Conservation (phyloP, 495 filamentous ascomycete genomes). For the Diplogelasinospora grovesii region DNA sequence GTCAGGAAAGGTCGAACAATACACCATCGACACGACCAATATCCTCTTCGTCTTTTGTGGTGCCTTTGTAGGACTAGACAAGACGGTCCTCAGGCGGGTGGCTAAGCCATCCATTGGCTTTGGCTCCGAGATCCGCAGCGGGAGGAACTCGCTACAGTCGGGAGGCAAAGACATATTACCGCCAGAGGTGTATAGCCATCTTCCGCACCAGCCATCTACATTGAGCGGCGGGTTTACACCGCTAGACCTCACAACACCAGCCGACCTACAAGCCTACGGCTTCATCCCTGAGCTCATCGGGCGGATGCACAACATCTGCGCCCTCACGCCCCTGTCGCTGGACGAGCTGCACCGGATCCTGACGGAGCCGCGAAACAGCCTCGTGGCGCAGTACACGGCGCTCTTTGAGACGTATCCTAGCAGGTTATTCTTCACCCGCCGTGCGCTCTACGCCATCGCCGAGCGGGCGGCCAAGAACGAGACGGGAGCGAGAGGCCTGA, state of each 20-base stretch:
- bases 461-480: conserved; percentile 65
- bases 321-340: conserved; percentile 73
- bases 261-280: conserved; percentile 83
- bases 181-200: conserved; percentile 33
- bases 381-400: conserved; percentile 77
- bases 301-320: conserved; percentile 79
- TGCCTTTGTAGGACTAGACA: conserved; percentile 90
- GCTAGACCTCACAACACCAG: conserved; percentile 71
- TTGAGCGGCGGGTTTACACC: conserved; percentile 53
- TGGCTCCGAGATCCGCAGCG: conserved; percentile 67
- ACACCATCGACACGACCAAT: conserved; percentile 87
- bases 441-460: conserved; percentile 72
- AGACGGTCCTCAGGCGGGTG: conserved; percentile 77
- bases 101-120: conserved; percentile 88
- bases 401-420: conserved; percentile 80
- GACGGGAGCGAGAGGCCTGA: conserved; percentile 79
- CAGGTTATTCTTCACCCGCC: conserved; percentile 74
- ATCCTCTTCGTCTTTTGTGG: conserved; percentile 96
- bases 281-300: conserved; percentile 94
- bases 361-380: conserved; percentile 82
- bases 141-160: conserved; percentile 19
- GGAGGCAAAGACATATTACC: conserved; percentile 35
- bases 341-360: conserved; percentile 77
- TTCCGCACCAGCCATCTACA: conserved; percentile 32
- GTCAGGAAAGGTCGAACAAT: conserved; percentile 70